Percentiles rank a stretch among this genome's conserved stretches.
These are phyloP conservation scores for Grosmannia serpens DNA, from an alignment of 2,329 filamentous ascomycete species.

Conservation along the genomic window DNA sequence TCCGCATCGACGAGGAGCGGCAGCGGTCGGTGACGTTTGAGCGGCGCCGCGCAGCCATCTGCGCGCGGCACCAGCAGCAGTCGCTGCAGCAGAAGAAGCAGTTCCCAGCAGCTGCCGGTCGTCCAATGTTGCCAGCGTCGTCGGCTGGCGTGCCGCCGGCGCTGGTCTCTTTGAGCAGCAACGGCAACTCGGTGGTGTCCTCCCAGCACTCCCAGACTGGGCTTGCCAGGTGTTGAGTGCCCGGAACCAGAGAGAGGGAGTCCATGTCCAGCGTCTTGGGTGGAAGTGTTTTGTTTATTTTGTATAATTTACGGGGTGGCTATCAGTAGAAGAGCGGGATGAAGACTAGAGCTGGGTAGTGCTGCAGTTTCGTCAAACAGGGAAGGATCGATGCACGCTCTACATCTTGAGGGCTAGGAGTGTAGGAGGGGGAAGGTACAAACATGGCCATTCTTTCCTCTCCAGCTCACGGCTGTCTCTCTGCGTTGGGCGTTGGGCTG, in stretches of 20 bases:
- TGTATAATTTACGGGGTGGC: neutral
- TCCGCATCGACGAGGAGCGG: conserved; percentile 33
- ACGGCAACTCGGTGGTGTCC: neutral
- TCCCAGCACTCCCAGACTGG: neutral
- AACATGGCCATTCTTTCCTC: neutral
- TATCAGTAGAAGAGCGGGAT: neutral
- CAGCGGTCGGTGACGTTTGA: conserved; percentile 40
- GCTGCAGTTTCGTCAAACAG: neutral
- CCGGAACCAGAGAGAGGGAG: too few relatives aligned
- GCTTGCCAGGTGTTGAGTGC: neutral
- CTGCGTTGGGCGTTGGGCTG: neutral
- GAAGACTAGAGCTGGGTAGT: neutral
- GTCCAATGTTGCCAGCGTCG: neutral
- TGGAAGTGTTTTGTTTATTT: neutral
- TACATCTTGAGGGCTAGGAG: neutral
- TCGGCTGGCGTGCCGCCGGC: neutral
- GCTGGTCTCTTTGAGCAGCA: neutral
- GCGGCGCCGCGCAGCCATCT: conserved; percentile 32
- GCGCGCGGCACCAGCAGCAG: conserved; percentile 9
- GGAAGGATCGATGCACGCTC: neutral
- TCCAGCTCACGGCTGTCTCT: too few relatives aligned
- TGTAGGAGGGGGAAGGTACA: neutral
- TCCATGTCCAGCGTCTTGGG: neutral
- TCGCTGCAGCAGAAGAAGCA: neutral
- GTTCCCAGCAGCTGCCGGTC: neutral